These are phyloP conservation scores for Erodium maritimum DNA, from an alignment of 345 rosid species.

Conservation along the genomic window DNA sequence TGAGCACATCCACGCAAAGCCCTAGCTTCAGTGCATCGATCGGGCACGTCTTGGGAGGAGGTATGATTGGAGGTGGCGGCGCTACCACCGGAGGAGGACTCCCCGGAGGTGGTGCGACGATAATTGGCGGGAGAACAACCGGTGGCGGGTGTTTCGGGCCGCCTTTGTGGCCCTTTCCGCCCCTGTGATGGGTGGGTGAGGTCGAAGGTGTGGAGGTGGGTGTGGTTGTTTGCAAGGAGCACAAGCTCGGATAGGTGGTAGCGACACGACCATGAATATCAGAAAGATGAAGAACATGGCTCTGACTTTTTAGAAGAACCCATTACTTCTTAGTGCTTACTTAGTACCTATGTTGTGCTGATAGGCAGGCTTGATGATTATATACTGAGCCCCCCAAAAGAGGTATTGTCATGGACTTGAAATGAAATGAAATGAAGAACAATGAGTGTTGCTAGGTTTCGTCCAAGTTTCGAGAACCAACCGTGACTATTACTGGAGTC, in stretches of 20 bases:
- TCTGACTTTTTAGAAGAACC: slow-evolving; percentile 5
- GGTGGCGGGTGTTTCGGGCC: slow-evolving; percentile 8
- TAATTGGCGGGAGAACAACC: slow-evolving; percentile 4
- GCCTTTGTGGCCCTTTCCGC: slow-evolving; percentile 1
- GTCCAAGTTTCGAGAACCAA: too few species aligned
- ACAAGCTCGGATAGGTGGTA: slow-evolving; percentile 13
- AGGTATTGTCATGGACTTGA: too few species aligned
- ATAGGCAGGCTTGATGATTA: too few species aligned
- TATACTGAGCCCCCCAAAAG: too few species aligned
- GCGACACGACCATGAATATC: slow-evolving; percentile 11
- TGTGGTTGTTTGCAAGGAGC: slow-evolving; percentile 6
- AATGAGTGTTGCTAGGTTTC: too few species aligned
- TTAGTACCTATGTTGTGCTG: too few species aligned
- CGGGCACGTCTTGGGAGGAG: slow-evolving; percentile 23
- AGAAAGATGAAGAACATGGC: slow-evolving; percentile 11
- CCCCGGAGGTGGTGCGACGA: too few species aligned
- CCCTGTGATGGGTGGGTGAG: slow-evolving; percentile 2
- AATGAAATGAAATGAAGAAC: too few species aligned
- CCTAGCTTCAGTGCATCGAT: slow-evolving; percentile 32
- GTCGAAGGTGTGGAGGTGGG: slow-evolving; percentile 8
- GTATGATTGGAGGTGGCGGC: slow-evolving; percentile 6
- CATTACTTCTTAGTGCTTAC: neutral
- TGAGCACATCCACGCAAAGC: slow-evolving; percentile 31
- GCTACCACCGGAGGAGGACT: neutral
- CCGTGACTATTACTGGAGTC: too few species aligned